Evolutionary conservation across 2,329 filamentous ascomycete species (phyloP), one percentile per base, ranked within the genome.

Genomic region (Fusarium pseudoanthophilum): DNA sequence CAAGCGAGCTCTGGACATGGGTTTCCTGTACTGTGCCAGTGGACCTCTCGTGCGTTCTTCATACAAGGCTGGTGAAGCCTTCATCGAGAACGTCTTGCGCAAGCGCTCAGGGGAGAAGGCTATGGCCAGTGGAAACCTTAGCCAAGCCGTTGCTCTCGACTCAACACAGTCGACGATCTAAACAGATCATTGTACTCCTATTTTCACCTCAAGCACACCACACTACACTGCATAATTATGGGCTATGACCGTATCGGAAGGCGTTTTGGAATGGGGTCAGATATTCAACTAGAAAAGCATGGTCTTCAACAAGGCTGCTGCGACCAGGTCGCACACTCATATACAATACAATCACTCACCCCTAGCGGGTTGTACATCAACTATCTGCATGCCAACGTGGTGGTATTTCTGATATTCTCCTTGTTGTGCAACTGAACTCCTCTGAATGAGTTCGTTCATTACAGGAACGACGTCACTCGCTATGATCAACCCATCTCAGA

Each of bases 51-150:
- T 99, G 30, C 90, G 96, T 68, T 97, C 95, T 75, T 97, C 93
- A 52, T 99, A 99, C 86, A 99, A 99, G 87, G 96, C 96, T 5
- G 96, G 96, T 42, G 96, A 99, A 85, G 94, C 95, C 3, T 99
- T 99, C 81, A 99, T 99, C 77, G 96, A 99, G 87, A 99, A 99
- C 78, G 95, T 99, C 26, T 85, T 99, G 68, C 93, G 94, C 84
- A 97, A 97, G 89, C 87, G 94, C 57, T 88, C 86, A 1, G 86
- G 84, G 26, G 83, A 84, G 71, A 86, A 83, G 73, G 76, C 74
- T 34, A 75, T 80, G 60, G 73, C 81, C 4, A 76, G 80, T 32
- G 78, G 79, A 45, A 78, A 71, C 36, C 76, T 87, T 5, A 80
- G 79, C n/a, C 79, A 85, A 71, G 79, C 84, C 0, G 81, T 83